Conservation (phyloP, 495 filamentous ascomycete genomes). For the Platismatia glauca region DNA sequence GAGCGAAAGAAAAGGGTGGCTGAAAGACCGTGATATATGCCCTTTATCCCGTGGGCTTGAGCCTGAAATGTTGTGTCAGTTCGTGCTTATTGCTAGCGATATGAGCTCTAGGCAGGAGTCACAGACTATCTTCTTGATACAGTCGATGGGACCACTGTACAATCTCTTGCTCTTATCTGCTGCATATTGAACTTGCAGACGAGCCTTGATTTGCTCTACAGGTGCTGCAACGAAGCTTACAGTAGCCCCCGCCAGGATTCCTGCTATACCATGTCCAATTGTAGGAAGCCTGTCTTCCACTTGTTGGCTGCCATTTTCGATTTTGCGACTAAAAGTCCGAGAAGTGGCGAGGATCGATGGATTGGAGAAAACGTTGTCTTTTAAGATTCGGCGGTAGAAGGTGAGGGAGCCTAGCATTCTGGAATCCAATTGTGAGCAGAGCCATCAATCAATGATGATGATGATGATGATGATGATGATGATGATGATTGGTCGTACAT, state of each 20-base stretch:
- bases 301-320: slow-evolving; percentile 13
- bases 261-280: slow-evolving; percentile 77
- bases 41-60: slow-evolving; percentile 58
- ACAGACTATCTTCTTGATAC: slow-evolving; percentile 57
- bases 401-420: slow-evolving; percentile 88
- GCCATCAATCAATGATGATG: background rate
- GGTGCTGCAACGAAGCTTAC: slow-evolving; percentile 81
- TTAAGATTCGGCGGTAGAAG: slow-evolving; percentile 73
- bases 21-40: slow-evolving; percentile 73
- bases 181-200: slow-evolving; percentile 86
- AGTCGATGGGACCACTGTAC: slow-evolving; percentile 84
- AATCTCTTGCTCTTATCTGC: slow-evolving; percentile 61
- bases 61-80: slow-evolving; percentile 26
- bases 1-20: slow-evolving; percentile 83
- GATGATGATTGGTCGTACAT: slow-evolving; percentile 37
- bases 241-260: slow-evolving; percentile 77
- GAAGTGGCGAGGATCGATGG: slow-evolving; percentile 34
- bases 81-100: background rate
- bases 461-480: background rate
- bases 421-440: background rate
- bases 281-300: slow-evolving; percentile 52
- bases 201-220: slow-evolving; percentile 91
- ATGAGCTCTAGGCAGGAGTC: background rate
- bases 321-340: slow-evolving; percentile 19
- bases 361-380: slow-evolving; percentile 65